Base-by-base conservation (phyloP, 2,329 filamentous ascomycete species). In the Alternaria sp. region DNA sequence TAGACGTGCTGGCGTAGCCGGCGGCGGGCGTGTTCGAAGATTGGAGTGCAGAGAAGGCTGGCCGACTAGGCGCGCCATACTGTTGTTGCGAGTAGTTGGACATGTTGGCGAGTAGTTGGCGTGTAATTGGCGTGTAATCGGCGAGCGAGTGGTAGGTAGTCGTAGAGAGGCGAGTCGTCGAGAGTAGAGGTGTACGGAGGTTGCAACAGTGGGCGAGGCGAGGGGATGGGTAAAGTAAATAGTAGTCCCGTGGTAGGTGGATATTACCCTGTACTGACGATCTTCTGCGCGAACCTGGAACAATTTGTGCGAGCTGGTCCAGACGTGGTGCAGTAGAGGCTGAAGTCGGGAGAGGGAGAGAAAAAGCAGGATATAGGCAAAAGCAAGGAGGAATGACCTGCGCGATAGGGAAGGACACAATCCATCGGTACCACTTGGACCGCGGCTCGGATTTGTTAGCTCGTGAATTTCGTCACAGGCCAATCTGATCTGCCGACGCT, bases 1-100 rank as follows among this genome's bases (percentile, higher is more conserved):
- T 80, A 34, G 79, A 74, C 32, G 80, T 75, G 68, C 80, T 82
- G 72, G 76, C 81, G 59, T 79, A 81, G 73, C 76, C 80, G 54
- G 72, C 72, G 53, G 66, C 60, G 18, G 67, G 63, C 55, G 63
- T 63, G 59, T 57, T 67, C 14, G 78, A 69, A 52, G 75, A 64
- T 59, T 75, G 80, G 70, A 70, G 74, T 68, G 68, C 74, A 71
- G 66, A 77, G 60, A 75, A 79, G 71, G 72, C 74, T 62, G 76
- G 76, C 25, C 74, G 71, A 46, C 71, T 54, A 44, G 68, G 44
- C 12, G 62, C 60, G 44, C 60, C 54, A 46, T 71, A 68, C 50
- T 63, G 58, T 48, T 68, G 67, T 65, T 70, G 63, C n/a, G 60
- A 52, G 27, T 52, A 57, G 51, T 66, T 66, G 28, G 74, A 66